Percentiles rank a stretch among this genome's conserved stretches.
These are phyloP conservation scores for Brassica incana DNA, from an alignment of 345 rosid species.

Conservation along the genomic window DNA sequence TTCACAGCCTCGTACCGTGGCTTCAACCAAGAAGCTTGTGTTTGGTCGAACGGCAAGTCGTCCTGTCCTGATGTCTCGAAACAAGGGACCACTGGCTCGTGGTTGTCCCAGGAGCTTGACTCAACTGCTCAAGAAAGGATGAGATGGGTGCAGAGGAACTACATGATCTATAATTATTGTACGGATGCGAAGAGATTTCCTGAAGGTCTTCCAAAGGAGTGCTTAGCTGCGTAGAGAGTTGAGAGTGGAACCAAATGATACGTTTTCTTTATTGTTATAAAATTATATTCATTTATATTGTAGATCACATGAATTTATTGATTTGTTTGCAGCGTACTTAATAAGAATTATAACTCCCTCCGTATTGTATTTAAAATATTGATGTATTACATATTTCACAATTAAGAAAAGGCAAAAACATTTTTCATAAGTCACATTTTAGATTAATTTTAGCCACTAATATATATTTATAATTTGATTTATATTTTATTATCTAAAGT, in stretches of 20 bases:
- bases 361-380: no score
- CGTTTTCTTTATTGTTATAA: not conserved
- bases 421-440: no score
- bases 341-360: no score
- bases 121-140: conserved; percentile 46
- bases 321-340: not conserved
- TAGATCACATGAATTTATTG: conserved; percentile 20
- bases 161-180: conserved; percentile 62
- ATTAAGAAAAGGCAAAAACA: no score
- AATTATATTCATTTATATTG: conserved; percentile 20
- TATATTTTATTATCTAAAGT: no score
- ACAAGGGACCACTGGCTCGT: conserved; percentile 21
- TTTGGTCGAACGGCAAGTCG: conserved; percentile 43
- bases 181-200: conserved; percentile 53
- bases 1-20: conserved; percentile 60
- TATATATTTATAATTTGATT: no score
- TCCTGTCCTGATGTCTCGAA: conserved; percentile 32
- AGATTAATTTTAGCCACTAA: no score
- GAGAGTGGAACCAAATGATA: not conserved
- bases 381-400: no score
- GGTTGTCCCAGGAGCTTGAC: conserved; percentile 51
- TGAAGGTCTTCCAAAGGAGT: conserved; percentile 53
- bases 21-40: conserved; percentile 52
- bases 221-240: conserved; percentile 38
- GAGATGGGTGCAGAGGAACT: conserved; percentile 59